Evolutionary conservation across 257 asterid genomes (phyloP).

Genomic region (Solanum bukasovii): DNA sequence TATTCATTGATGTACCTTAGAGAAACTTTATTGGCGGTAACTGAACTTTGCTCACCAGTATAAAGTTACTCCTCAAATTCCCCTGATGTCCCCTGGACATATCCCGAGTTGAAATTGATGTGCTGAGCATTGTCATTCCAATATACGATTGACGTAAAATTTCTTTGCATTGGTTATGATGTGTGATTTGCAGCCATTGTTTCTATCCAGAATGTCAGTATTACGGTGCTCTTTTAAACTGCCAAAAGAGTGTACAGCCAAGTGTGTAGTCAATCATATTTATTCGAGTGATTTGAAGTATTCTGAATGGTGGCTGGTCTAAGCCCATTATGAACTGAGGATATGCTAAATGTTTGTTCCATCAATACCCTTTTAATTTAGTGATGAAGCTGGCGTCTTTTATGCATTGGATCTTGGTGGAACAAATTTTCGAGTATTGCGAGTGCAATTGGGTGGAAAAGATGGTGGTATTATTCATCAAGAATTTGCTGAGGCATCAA

Average conservation of each 20-base stretch:
- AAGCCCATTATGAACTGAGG: not conserved
- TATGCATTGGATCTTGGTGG: constrained; percentile 98
- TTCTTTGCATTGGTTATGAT: not conserved
- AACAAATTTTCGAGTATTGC: constrained; percentile 86
- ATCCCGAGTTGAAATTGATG: not conserved
- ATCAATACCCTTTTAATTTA: not conserved
- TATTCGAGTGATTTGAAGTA: not conserved
- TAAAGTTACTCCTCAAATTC: not conserved
- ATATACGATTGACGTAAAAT: not conserved
- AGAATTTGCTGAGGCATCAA: constrained; percentile 74
- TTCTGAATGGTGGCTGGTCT: not conserved
- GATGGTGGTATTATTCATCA: constrained; percentile 57
- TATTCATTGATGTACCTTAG: not conserved
- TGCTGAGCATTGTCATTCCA: not conserved
- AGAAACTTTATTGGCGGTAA: not conserved
- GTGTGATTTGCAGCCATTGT: not conserved
- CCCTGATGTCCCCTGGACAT: not conserved
- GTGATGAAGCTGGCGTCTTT: constrained; percentile 82
- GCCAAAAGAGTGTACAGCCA: not conserved
- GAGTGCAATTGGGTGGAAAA: constrained; percentile 78
- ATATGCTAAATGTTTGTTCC: not conserved
- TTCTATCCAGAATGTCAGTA: not conserved
- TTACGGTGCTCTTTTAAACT: not conserved
- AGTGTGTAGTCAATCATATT: not conserved
- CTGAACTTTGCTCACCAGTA: not conserved